Evolutionary conservation across 331 rosid species (phyloP), one percentile per base, ranked within the genome.

Genomic region (Dryas integrifolia): DNA sequence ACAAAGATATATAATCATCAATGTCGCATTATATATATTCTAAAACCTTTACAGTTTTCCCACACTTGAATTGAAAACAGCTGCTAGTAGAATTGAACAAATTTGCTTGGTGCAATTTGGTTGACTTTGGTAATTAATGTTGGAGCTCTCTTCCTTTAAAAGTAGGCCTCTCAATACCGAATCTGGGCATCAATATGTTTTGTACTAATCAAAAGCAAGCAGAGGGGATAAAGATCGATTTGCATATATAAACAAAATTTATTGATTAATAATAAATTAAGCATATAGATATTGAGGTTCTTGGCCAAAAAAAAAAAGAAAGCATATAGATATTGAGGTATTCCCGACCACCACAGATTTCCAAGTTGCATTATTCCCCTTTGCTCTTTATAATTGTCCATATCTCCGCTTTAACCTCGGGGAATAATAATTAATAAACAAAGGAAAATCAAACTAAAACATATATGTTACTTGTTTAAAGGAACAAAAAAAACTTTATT

Each of bases 111-210:
- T 74, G 60, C 58, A 55, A 66, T 35, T 43, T 58, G 74, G 82
- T 77, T 77, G 79, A 77, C 79, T 57, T 77, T 30, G 47, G 67
- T 45, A 10, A 16, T 56, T 12, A 16, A n/a, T 66, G 35, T 30
- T 30, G 73, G 70, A 75, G 65, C 52, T 50, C 9, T 44, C 60
- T 63, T 9, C 59, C 70, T 78, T 82, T 82, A 47, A 75, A 82
- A 57, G 65, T 53, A 65, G 72, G 75, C 87, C 88, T 85, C 76
- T 63, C 76, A 77, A 65, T 57, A 70, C 76, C 80, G 88, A 84
- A 82, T 87, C 82, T 64, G 67, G 51, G 81, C n/a, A 68, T 77
- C 67, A 53, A 67, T 13, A 0, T 21, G 6, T 12, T 73, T n/a
- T 66, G 26, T 45, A 30, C 6, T 38, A 3, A 63, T 62, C 55